A percentile compares a stretch with the other conserved stretches of the same genome.
These are phyloP conservation scores for Dendrobium officinale DNA, from an alignment of 106 monocot species.

Conservation along the genomic window DNA sequence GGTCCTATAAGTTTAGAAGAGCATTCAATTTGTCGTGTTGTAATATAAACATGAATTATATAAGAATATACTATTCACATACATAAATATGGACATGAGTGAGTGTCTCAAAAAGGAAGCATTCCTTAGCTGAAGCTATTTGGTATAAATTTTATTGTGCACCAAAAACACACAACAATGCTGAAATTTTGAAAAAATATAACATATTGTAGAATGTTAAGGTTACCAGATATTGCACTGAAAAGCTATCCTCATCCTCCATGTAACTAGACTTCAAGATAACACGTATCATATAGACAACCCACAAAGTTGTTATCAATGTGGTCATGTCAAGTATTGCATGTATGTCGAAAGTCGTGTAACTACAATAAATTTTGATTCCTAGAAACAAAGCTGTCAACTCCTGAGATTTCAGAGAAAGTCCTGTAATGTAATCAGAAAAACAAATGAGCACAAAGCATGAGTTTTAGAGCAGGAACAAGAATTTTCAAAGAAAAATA, in stretches of 20 bases:
- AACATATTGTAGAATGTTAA: neutral
- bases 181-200: neutral
- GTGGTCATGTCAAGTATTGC: neutral
- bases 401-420: constrained; percentile 11
- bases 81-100: too few relatives aligned
- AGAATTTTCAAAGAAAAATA: neutral
- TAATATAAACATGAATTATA: too few relatives aligned
- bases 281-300: constrained; percentile 5
- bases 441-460: neutral
- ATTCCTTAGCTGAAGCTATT: neutral
- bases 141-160: neutral
- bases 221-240: neutral
- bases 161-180: neutral
- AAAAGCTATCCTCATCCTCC: neutral
- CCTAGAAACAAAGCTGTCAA: constrained; percentile 4
- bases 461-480: neutral
- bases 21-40: too few relatives aligned
- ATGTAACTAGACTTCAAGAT: constrained; percentile 5
- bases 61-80: too few relatives aligned
- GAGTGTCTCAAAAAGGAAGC: too few relatives aligned
- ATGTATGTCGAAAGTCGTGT: neutral
- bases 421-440: neutral
- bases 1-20: too few relatives aligned
- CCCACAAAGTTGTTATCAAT: constrained; percentile 11
- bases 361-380: constrained; percentile 1